Conservation (phyloP, 2,329 filamentous ascomycete genomes). For the Verticillium zaregamsianum region DNA sequence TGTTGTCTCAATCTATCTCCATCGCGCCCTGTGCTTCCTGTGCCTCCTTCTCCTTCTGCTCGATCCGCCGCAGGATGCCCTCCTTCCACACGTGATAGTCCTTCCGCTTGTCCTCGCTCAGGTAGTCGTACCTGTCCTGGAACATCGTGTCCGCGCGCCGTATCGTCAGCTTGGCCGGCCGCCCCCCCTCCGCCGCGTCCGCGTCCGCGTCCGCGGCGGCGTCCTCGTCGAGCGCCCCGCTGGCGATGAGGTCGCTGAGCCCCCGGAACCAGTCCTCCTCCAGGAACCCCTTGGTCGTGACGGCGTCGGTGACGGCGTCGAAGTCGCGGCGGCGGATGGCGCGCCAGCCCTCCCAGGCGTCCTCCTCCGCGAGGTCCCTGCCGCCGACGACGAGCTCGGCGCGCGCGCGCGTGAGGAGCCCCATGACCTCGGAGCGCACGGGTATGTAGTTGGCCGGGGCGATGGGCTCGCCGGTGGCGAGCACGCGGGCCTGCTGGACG, state of each 20-base stretch:
- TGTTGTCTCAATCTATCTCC: slow-evolving; percentile 24
- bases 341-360: slow-evolving; percentile 51
- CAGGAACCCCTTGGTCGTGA: slow-evolving; percentile 55
- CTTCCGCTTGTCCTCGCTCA: slow-evolving; percentile 57
- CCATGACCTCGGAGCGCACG: slow-evolving; percentile 33
- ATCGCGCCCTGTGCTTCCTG: slow-evolving; percentile 21
- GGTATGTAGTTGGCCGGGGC: slow-evolving; percentile 40
- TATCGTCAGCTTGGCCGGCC: slow-evolving; percentile 30
- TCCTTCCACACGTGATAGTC: slow-evolving; percentile 65
- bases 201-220: background rate
- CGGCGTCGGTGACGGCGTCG: slow-evolving; percentile 55
- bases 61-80: slow-evolving; percentile 52
- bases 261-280: slow-evolving; percentile 59
- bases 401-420: slow-evolving; percentile 31
- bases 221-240: slow-evolving; percentile 28
- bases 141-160: slow-evolving; percentile 66
- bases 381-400: slow-evolving; percentile 23
- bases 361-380: slow-evolving; percentile 37
- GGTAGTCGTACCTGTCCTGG: slow-evolving; percentile 67
- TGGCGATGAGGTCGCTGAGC: slow-evolving; percentile 49
- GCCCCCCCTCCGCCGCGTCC: background rate
- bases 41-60: slow-evolving; percentile 34
- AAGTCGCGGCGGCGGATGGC: slow-evolving; percentile 49
- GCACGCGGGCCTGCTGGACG: slow-evolving; percentile 40
- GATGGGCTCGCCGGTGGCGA: slow-evolving; percentile 32